These are phyloP conservation scores for Candida glaebosa DNA, from an alignment of 805 yeast species.

Conservation along the genomic window DNA sequence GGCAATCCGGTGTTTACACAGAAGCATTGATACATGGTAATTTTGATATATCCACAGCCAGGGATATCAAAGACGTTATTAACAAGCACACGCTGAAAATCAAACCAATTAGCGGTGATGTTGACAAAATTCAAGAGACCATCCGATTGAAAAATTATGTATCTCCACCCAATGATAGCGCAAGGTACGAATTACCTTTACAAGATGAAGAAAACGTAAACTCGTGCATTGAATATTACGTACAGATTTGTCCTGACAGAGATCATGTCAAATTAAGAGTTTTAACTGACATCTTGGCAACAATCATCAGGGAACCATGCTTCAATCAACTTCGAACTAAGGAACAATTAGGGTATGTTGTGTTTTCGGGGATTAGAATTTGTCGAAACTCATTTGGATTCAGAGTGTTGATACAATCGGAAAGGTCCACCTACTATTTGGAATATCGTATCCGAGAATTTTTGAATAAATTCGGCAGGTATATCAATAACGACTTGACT, in stretches of 20 bases:
- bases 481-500: constrained; percentile 45
- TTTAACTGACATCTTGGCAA: constrained; percentile 62
- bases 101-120: constrained; percentile 30
- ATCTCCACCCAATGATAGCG: constrained; percentile 23
- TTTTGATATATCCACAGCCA: constrained; percentile 49
- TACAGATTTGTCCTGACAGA: constrained; percentile 55
- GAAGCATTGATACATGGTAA: constrained; percentile 84
- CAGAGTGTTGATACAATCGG: constrained; percentile 80
- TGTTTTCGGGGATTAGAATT: constrained; percentile 68
- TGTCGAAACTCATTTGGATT: constrained; percentile 72
- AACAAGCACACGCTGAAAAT: constrained; percentile 26
- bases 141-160: constrained; percentile 35
- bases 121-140: constrained; percentile 19
- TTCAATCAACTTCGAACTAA: constrained; percentile 87
- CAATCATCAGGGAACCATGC: constrained; percentile 79
- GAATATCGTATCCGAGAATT: constrained; percentile 75
- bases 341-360: constrained; percentile 94
- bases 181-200: constrained; percentile 47
- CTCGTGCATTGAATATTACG: constrained; percentile 75
- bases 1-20: constrained; percentile 57
- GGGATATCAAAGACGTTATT: constrained; percentile 44
- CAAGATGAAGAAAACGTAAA: constrained; percentile 73
- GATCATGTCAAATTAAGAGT: constrained; percentile 34
- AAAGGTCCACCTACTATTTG: constrained; percentile 67
- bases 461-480: constrained; percentile 44